These are phyloP conservation scores for Sherardia arvensis DNA, from an alignment of 257 asterid species.

Conservation along the genomic window DNA sequence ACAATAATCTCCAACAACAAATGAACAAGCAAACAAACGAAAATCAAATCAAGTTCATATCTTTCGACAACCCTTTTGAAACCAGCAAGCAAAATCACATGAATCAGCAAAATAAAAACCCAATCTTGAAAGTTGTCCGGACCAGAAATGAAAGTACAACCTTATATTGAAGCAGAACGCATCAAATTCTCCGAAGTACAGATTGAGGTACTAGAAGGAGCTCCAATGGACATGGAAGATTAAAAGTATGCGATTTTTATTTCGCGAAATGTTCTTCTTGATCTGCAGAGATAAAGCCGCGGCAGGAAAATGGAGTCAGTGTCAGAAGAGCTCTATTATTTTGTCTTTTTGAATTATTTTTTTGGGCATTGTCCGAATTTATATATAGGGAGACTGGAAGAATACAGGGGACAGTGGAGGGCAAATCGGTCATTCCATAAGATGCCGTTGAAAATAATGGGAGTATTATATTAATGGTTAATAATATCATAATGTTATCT, in stretches of 20 bases:
- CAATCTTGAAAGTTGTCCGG: not conserved
- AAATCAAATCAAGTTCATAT: not conserved
- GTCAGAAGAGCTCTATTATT: conserved; percentile 37
- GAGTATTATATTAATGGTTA: not conserved
- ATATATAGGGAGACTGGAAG: not conserved
- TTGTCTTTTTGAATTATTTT: conserved; percentile 26
- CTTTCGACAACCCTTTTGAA: not conserved
- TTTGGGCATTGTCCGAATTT: not conserved
- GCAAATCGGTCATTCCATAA: conserved; percentile 15
- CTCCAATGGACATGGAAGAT: conserved; percentile 10
- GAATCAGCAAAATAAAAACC: not conserved
- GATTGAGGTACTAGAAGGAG: not conserved
- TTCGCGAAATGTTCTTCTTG: conserved; percentile 15
- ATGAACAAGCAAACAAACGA: conserved; percentile 4
- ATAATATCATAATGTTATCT: conserved; percentile 3
- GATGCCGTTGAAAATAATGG: conserved; percentile 15
- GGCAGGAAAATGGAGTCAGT: conserved; percentile 40
- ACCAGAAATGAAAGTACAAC: not conserved
- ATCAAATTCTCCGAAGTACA: conserved; percentile 1
- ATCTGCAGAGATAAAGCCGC: conserved; percentile 50
- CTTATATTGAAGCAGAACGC: not conserved
- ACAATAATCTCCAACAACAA: conserved; percentile 3
- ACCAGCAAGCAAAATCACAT: not conserved
- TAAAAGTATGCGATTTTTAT: conserved; percentile 9
- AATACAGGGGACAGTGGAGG: conserved; percentile 26